Conservation (phyloP, 2,329 filamentous ascomycete species). For the Scedosporium boydii region DNA sequence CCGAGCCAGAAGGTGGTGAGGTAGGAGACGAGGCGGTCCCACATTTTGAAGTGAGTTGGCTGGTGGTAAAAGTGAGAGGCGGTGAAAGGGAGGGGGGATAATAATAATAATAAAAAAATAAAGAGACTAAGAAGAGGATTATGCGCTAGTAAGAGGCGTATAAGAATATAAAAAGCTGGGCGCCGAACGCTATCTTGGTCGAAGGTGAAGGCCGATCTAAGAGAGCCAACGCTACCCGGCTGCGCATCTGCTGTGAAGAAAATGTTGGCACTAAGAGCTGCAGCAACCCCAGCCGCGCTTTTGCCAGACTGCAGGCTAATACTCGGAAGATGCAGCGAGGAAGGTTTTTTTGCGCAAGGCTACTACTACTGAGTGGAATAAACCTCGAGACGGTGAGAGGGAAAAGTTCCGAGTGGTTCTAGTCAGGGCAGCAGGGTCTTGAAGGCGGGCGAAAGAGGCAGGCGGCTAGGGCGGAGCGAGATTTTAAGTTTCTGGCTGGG, state of each 20-base stretch:
- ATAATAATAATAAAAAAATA: neutral
- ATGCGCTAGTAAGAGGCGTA: neutral
- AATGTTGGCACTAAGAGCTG: too few species aligned
- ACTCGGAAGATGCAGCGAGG: too few species aligned
- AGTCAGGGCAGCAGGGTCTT: neutral
- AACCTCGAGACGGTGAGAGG: neutral
- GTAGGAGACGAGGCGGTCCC: slow-evolving; percentile 20
- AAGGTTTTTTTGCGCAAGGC: too few species aligned
- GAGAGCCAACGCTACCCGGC: too few species aligned
- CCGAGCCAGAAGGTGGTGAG: slow-evolving; percentile 3
- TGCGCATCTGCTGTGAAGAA: too few species aligned
- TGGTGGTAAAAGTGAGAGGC: slow-evolving; percentile 17
- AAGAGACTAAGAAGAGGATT: neutral
- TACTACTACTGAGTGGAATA: too few species aligned
- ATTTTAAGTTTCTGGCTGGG: neutral
- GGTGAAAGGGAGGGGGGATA: slow-evolving; percentile 1
- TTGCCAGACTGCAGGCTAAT: too few species aligned
- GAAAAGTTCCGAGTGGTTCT: neutral
- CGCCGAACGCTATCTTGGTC: too few species aligned
- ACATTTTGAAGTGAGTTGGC: slow-evolving; percentile 26
- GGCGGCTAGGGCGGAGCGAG: neutral
- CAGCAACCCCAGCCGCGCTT: too few species aligned
- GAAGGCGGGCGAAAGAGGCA: neutral
- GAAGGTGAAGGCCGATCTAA: too few species aligned
- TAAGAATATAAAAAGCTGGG: neutral